These are phyloP conservation scores for Skeletonema costatum DNA, from an alignment of 108 stramenopile species.

Conservation along the genomic window DNA sequence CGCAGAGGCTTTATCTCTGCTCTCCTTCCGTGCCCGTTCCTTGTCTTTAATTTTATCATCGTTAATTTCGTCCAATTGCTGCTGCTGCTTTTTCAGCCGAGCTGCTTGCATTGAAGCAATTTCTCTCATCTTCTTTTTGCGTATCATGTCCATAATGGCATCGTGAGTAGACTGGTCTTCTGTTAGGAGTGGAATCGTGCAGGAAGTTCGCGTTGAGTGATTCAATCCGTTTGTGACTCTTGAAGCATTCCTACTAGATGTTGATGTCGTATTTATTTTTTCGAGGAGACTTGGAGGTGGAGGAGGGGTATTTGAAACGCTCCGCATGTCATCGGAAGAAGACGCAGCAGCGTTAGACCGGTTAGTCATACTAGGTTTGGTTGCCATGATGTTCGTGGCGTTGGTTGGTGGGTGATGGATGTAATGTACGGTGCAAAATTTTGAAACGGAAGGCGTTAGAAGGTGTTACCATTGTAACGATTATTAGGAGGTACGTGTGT, in stretches of 20 bases:
- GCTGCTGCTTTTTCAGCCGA: constrained; percentile 12
- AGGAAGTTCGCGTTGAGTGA: constrained; percentile 20
- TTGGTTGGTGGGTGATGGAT: no score
- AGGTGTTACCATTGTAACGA: no score
- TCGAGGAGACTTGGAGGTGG: background rate
- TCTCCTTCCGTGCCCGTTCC: background rate
- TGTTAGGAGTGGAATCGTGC: constrained; percentile 18
- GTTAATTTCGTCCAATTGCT: background rate
- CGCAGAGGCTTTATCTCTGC: background rate
- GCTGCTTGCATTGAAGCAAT: constrained; percentile 5
- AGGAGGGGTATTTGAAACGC: background rate
- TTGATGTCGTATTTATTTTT: background rate
- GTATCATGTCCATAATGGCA: constrained; percentile 18
- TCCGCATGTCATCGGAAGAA: background rate
- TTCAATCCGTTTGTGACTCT: constrained; percentile 11
- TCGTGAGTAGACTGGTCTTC: constrained; percentile 35
- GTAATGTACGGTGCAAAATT: no score
- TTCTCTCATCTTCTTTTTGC: constrained; percentile 17
- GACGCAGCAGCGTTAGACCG: background rate
- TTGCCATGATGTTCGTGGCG: background rate
- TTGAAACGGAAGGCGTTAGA: no score
- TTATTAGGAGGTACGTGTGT: no score
- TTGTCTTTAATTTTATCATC: background rate
- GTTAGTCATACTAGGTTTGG: background rate
- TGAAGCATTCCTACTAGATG: constrained; percentile 12